Evolutionary conservation across 495 filamentous ascomycete species (phyloP), one percentile per base, ranked within the genome.

Genomic region (Penicillium argentinense): DNA sequence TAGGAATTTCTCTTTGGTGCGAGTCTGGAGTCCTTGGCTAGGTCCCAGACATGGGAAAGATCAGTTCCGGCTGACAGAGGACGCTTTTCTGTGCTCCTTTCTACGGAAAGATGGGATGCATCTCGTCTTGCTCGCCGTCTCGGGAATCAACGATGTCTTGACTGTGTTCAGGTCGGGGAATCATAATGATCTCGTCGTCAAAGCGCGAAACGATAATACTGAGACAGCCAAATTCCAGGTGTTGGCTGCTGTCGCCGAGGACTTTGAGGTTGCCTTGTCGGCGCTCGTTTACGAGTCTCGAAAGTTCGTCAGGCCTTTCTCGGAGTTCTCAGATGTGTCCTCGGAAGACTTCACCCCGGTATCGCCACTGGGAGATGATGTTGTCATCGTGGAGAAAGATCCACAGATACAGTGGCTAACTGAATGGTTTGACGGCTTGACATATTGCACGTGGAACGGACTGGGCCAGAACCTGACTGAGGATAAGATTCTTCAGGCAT

Each of bases 391-490:
- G 3, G 69, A 75, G 23, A 71, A 72, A 26, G 72, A 74, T 39
- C 66, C 63, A 1, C 45, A 81, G 39, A 66, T 82, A 9, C 73
- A 88, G 53, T 96, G 91, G 90, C 71, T 89, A 21, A 80, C 91
- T 43, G 80, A 87, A 36, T 96, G 89, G 90, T 89, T 86, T 57
- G 93, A 98, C 66, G 93, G 93, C 2, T 57, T 87, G 29, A 78
- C 82, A 4, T 87, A 85, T 59, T 87, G 91, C 66, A 98, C 93
- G 8, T 97, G 93, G 93, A 97, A 97, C 61, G 85, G 82, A 1
- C 74, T 98, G 1, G 93, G 93, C 0, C 89, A 91, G 62, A 65
- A 83, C 9, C 67, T 97, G 29, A 88, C 83, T 0, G 89, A 92
- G 51, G 74, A 89, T 4, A 93, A 87, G 54, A 81, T 98, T 17